These are phyloP conservation scores for Ganoderma meredithae DNA, from an alignment of 1,284 basidiomycete species.

Conservation along the genomic window DNA sequence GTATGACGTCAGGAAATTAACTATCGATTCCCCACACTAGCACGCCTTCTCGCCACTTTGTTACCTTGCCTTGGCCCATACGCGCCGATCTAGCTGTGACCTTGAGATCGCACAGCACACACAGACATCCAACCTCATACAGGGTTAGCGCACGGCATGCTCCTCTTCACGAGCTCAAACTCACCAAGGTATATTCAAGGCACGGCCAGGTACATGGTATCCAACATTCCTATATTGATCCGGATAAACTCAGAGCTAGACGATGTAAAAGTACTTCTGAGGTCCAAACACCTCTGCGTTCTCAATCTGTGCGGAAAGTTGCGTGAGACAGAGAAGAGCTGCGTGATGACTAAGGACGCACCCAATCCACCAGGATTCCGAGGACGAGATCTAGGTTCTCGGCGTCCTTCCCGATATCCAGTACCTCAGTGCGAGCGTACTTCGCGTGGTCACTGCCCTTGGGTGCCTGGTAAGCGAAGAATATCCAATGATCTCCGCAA, in stretches of 20 bases:
- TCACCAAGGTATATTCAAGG: slow-evolving; percentile 24
- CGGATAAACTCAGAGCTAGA: slow-evolving; percentile 9
- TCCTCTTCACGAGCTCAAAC: neutral
- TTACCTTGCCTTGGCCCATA: slow-evolving; percentile 6
- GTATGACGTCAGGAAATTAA: slow-evolving; percentile 27
- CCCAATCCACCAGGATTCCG: slow-evolving; percentile 23
- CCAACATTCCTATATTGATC: neutral
- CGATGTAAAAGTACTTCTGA: slow-evolving; percentile 25
- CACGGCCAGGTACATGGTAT: neutral
- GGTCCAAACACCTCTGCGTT: slow-evolving; percentile 26
- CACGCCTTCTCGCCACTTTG: slow-evolving; percentile 12
- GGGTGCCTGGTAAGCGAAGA: slow-evolving; percentile 24
- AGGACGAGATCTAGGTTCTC: slow-evolving; percentile 22
- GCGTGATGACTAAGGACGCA: slow-evolving; percentile 6
- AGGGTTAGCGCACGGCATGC: slow-evolving; percentile 1
- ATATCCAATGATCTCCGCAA: slow-evolving; percentile 24
- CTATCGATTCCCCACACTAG: slow-evolving; percentile 13
- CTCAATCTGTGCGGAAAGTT: slow-evolving; percentile 16
- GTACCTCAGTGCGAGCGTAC: slow-evolving; percentile 22
- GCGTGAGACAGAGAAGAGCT: slow-evolving; percentile 7
- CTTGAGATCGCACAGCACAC: slow-evolving; percentile 4
- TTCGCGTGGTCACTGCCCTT: slow-evolving; percentile 23
- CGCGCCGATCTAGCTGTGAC: slow-evolving; percentile 8
- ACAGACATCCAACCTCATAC: slow-evolving; percentile 11
- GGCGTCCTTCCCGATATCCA: slow-evolving; percentile 19